Percentiles rank a stretch among this genome's conserved stretches.
Evolutionary conservation across 768 basidiomycete species (phyloP).

Genomic region (Multifurca ochricompacta): DNA sequence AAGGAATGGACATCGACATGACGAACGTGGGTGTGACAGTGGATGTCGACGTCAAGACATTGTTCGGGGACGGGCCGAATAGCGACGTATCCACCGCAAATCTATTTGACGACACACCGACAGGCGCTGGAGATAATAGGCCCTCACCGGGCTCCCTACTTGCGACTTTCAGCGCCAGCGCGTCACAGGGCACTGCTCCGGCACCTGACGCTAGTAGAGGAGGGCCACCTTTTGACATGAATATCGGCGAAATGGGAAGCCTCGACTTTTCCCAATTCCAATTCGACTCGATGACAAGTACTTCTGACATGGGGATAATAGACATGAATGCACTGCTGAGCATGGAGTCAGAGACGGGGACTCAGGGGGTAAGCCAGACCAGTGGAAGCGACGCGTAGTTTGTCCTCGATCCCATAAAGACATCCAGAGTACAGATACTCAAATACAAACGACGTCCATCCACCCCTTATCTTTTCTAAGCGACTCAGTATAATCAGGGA

Average conservation of each 20-base stretch:
- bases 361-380: conserved; percentile 8
- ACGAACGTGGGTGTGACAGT: conserved; percentile 31
- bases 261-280: conserved; percentile 6
- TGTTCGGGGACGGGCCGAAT: conserved; percentile 45
- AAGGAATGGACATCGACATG: conserved; percentile 60
- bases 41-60: conserved; percentile 24
- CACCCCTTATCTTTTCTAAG: background rate
- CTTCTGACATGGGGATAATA: conserved; percentile 32
- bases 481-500: background rate
- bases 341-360: conserved; percentile 4
- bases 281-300: conserved; percentile 21
- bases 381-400: conserved; percentile 2
- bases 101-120: conserved; percentile 22
- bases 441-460: background rate
- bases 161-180: conserved; percentile 6
- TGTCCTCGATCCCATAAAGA: background rate
- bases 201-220: conserved; percentile 16
- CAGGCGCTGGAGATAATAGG: conserved; percentile 2
- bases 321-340: conserved; percentile 8
- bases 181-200: conserved; percentile 7
- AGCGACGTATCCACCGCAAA: conserved; percentile 18
- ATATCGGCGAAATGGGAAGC: conserved; percentile 14
- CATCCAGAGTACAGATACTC: background rate
- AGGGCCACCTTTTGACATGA: conserved; percentile 39
- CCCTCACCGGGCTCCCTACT: conserved; percentile 24